Evolutionary conservation across 345 rosid genomes (phyloP), one percentile per base, ranked within the genome.

Genomic region (Nephelium lappaceum): DNA sequence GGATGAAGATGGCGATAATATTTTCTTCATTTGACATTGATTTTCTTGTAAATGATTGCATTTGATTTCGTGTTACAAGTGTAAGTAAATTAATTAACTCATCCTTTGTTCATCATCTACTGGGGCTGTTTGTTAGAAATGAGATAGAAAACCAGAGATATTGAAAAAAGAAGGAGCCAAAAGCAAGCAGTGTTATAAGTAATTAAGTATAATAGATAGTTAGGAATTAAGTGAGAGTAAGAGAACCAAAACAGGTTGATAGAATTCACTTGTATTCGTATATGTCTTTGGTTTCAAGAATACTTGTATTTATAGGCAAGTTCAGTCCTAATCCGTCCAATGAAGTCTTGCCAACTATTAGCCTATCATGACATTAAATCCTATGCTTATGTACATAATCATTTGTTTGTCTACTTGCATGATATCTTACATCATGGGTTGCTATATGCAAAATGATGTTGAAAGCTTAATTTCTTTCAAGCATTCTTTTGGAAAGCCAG

Each of bases 1-100:
- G 55, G 39, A 73, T 24, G 55, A 21, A 60, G 41, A 60, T 16
- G 67, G 66, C 21, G n/a, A 36, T 38, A 60, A 60, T 74, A 74
- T 39, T 73, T 41, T 73, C 76, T 72, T 39, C 77, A 61, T 16
- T 25, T 15, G 41, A 63, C 24, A 11, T 15, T 8, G 23, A 24
- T 5, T 43, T 57, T 60, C 57, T 27, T 8, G 64, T 11, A 25
- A 8, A 15, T 42, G 23, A 60, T 41, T 16, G 19, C 24, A 36
- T 55, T 72, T 55, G 3, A 12, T 27, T 24, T 60, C 57, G 23
- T 43, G 24, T 38, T 43, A 19, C 18, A 25, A 62, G 43, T 61
- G 38, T n/a, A 42, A 36, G 23, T 39, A 41, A 11, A 31, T n/a
- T 39, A 61, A 61, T 73, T 73, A n/a, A 62, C 31, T 61, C 55